Evolutionary conservation across 192 early-diverging fungal species (phyloP).

Genomic region (Jimgerdemannia flammicorona): DNA sequence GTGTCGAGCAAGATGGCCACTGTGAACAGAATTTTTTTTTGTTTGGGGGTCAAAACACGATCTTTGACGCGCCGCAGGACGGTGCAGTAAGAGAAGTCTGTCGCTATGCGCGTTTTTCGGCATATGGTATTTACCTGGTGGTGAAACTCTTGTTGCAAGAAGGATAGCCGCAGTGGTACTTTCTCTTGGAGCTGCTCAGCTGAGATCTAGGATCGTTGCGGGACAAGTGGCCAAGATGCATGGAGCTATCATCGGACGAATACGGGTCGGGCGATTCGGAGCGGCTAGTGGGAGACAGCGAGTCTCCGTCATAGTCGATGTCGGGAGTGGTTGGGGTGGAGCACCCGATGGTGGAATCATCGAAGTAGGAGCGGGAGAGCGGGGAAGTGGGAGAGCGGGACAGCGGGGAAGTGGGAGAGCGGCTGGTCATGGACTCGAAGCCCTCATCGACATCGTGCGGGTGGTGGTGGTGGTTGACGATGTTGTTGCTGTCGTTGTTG

Average conservation of each 20-base stretch:
- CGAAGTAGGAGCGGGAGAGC: conserved; percentile 1
- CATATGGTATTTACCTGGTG: conserved; percentile 49
- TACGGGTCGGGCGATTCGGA: neutral
- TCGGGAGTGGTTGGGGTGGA: conserved; percentile 3
- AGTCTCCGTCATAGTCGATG: conserved; percentile 4
- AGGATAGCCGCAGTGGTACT: conserved; percentile 61
- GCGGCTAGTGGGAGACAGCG: neutral
- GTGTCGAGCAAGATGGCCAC: conserved; percentile 80
- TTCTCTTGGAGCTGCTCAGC: conserved; percentile 46
- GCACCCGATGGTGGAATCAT: neutral
- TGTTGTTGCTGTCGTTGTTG: conserved; percentile 21
- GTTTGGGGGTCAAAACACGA: conserved; percentile 1
- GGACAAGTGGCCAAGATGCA: conserved; percentile 1
- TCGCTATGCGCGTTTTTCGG: neutral
- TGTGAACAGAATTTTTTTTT: conserved; percentile 12
- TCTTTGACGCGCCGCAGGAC: too few species aligned
- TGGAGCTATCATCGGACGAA: neutral
- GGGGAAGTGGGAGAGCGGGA: conserved; percentile 9
- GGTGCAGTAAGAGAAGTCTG: neutral
- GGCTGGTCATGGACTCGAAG: conserved; percentile 2
- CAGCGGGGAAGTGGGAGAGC: conserved; percentile 10
- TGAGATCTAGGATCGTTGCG: neutral
- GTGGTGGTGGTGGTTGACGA: neutral
- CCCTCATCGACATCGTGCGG: neutral
- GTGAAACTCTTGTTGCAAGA: conserved; percentile 78